phyloP scores from a whole-genome alignment of 345 rosid species.

The Melaleuca quinquenervia region DNA sequence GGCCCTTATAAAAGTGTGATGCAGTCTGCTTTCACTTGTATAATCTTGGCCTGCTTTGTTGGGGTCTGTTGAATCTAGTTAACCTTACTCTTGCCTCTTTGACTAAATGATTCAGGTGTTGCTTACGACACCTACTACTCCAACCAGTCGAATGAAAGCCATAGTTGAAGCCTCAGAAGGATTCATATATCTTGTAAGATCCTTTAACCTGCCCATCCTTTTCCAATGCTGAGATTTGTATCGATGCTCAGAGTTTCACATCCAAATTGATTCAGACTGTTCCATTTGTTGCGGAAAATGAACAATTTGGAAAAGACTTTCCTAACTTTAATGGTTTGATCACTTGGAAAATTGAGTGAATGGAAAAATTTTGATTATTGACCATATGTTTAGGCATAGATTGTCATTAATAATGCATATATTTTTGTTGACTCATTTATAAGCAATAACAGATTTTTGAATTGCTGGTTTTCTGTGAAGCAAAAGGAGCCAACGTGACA shows the following conservation, averaged over 20 bases:
- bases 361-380: neutral
- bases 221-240: neutral
- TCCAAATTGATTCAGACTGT: neutral
- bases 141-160: slow-evolving; percentile 69
- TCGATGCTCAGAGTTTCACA: neutral
- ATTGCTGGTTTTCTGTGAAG: neutral
- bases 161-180: slow-evolving; percentile 92
- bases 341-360: neutral
- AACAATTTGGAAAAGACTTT: neutral
- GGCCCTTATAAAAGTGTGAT: neutral
- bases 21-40: neutral
- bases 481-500: neutral
- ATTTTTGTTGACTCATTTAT: too few species aligned
- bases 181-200: slow-evolving; percentile 86
- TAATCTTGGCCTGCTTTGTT: neutral
- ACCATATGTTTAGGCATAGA: neutral
- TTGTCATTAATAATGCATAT: neutral
- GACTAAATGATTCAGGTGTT: slow-evolving; percentile 44
- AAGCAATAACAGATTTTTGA: too few species aligned
- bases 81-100: neutral
- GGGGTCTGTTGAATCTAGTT: neutral
- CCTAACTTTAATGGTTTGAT: neutral
- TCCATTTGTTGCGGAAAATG: too few species aligned
- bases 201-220: neutral
- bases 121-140: slow-evolving; percentile 94